phyloP scores from a whole-genome alignment of 2,329 filamentous ascomycete genomes.

The Juglanconis juglandina region DNA sequence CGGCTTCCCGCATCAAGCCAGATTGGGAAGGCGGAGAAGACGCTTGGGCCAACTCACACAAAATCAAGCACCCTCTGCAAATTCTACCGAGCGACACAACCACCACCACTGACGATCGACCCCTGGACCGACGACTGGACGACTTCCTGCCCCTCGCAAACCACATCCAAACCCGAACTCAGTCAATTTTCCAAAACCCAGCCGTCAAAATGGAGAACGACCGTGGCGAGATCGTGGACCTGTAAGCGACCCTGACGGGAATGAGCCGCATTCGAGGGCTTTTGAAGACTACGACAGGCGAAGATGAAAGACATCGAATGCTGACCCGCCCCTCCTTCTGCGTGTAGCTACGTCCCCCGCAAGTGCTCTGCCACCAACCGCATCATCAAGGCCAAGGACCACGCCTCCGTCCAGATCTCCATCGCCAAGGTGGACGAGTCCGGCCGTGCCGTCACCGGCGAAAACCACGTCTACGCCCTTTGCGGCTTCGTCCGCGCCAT shows the following conservation, averaged over 20 bases:
- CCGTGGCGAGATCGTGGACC: slow-evolving; percentile 93
- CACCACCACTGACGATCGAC: not conserved
- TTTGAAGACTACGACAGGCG: too few relatives aligned
- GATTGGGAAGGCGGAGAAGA: slow-evolving; percentile 5
- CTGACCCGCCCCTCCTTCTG: slow-evolving; percentile 25
- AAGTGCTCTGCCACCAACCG: slow-evolving; percentile 99
- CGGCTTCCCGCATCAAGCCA: not conserved
- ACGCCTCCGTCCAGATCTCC: slow-evolving; percentile 95
- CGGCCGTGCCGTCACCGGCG: slow-evolving; percentile 86
- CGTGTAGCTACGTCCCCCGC: slow-evolving; percentile 85
- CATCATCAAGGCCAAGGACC: slow-evolving; percentile 99
- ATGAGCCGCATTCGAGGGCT: not conserved
- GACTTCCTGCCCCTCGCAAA: slow-evolving; percentile 30
- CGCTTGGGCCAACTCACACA: slow-evolving; percentile 17
- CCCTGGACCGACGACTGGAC: slow-evolving; percentile 23
- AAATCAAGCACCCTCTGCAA: slow-evolving; percentile 14
- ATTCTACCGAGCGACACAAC: slow-evolving; percentile 13
- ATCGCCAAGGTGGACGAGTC: slow-evolving; percentile 99
- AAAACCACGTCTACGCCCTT: slow-evolving; percentile 96
- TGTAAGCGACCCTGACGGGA: slow-evolving; percentile 59
- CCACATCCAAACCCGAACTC: slow-evolving; percentile 27
- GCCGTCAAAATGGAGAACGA: slow-evolving; percentile 95
- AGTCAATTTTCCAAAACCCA: slow-evolving; percentile 34
- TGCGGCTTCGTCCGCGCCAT: slow-evolving; percentile 97
- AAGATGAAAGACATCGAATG: slow-evolving; percentile 12